Base-by-base conservation (phyloP, 345 rosid species). In the Fremontodendron californicum region DNA sequence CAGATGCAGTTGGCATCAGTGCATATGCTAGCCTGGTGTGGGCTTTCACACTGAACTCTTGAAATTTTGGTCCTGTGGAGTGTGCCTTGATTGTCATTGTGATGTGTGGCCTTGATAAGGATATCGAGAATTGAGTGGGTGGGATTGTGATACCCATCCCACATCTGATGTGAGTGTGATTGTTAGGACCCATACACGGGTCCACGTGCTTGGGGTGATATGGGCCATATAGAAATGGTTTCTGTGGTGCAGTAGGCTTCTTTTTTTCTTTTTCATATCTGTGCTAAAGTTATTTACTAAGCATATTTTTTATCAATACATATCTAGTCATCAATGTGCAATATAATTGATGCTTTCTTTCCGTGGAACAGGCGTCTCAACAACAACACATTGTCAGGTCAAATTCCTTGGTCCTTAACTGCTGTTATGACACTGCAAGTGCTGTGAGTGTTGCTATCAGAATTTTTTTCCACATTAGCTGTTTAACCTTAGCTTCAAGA, bases 281-380 rank as follows among this genome's bases (percentile, higher is more conserved):
- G 74, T 86, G 78, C 54, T 40, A 27, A n/a, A n/a, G 27, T 64
- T 51, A 25, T 35, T 27, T 4, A 4, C 5, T 78, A 3, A 29
- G 27, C 9, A 49, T 60, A 19, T 3, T 9, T 6, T 42, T 55
- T 27, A 16, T 54, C 46, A n/a, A 35, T 33, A n/a, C 5, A 27
- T 31, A 29, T 19, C 25, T 70, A 10, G 52, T 33, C 33, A 27
- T 27, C 25, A 21, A 68, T 27, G 18, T 21, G 51, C 49, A 66
- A 51, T 65, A 12, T 77, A 37, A 16, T 73, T 64, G 27, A 78
- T 52, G 46, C 42, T 74, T 25, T 74, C 25, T 58, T 74, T 78
- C 13, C 64, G 75, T 82, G 77, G 58, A 71, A 74, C 45, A 91
- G 97, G 90, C 97, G 91, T 85, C 91, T 92, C 74, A 91, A 92